Evolutionary conservation across 192 early-diverging fungal genomes (phyloP).

Genomic region (Lunasporangiospora selenospora): DNA sequence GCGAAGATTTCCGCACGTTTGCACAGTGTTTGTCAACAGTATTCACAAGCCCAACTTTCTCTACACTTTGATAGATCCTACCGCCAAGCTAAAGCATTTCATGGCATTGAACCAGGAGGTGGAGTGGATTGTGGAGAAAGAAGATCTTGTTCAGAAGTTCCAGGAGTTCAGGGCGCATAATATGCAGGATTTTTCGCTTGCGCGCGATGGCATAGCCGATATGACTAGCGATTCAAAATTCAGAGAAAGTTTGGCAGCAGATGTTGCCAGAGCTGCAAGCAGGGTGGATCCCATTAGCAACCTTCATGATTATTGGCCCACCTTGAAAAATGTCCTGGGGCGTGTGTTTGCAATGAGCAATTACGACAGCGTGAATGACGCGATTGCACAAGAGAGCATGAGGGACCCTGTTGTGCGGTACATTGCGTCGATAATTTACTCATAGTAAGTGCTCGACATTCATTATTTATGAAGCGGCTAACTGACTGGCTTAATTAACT

Average conservation of each 20-base stretch:
- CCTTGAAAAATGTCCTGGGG: constrained; percentile 1
- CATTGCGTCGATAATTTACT: constrained; percentile 6
- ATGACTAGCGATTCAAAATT: neutral
- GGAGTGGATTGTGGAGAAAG: too few relatives aligned
- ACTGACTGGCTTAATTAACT: too few relatives aligned
- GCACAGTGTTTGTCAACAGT: too few relatives aligned
- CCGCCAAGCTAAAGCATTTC: too few relatives aligned
- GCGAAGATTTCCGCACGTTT: too few relatives aligned
- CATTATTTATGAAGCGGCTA: too few relatives aligned
- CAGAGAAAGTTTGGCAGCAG: neutral
- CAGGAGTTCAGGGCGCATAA: neutral
- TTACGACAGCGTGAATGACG: neutral
- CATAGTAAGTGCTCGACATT: constrained; percentile 5
- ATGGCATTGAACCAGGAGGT: too few relatives aligned
- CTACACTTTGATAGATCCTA: too few relatives aligned
- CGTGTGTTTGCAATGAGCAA: constrained; percentile 6
- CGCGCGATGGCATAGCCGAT: neutral
- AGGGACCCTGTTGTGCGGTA: constrained; percentile 4
- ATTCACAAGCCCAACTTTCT: too few relatives aligned
- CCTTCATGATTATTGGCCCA: neutral
- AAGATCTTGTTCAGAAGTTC: too few relatives aligned
- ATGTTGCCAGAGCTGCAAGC: constrained; percentile 5
- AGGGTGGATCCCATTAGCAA: neutral
- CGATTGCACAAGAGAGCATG: neutral
- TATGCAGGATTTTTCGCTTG: neutral